phyloP scores from a whole-genome alignment of 2,329 filamentous ascomycete genomes.

The Aschersonia sp. region DNA sequence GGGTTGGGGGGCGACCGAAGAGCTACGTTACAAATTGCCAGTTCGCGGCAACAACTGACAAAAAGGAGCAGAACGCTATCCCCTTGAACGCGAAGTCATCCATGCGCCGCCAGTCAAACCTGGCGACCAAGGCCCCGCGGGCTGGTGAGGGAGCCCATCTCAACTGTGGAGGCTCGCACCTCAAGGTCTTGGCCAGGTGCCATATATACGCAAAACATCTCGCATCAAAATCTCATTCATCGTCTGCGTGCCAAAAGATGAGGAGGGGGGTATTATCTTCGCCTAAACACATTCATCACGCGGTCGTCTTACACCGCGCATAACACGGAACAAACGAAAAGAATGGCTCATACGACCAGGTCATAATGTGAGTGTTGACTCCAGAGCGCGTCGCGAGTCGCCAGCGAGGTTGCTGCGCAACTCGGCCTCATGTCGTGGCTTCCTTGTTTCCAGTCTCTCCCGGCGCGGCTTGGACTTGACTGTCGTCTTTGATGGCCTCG shows the following conservation, averaged over 20 bases:
- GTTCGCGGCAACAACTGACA: too few relatives aligned
- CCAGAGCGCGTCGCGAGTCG: too few relatives aligned
- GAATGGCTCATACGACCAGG: too few relatives aligned
- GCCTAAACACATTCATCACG: not conserved
- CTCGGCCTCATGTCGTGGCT: not conserved
- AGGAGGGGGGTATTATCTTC: conserved; percentile 3
- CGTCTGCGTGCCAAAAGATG: too few relatives aligned
- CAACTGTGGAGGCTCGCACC: not conserved
- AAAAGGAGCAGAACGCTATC: too few relatives aligned
- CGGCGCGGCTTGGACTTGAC: not conserved
- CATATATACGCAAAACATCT: not conserved
- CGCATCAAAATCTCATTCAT: too few relatives aligned
- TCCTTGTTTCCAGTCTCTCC: conserved; percentile 5
- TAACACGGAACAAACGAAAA: not conserved
- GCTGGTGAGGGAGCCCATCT: not conserved
- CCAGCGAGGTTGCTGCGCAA: too few relatives aligned
- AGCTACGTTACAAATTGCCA: too few relatives aligned
- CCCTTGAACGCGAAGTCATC: too few relatives aligned
- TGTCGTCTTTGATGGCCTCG: not conserved
- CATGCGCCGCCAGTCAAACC: not conserved
- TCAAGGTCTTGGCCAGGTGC: not conserved
- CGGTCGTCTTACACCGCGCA: too few relatives aligned
- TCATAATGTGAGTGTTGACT: too few relatives aligned
- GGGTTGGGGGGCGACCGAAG: too few relatives aligned
- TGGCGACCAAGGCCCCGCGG: not conserved